Conservation (phyloP, 768 basidiomycete genomes). For the Psilocybe azurescens region DNA sequence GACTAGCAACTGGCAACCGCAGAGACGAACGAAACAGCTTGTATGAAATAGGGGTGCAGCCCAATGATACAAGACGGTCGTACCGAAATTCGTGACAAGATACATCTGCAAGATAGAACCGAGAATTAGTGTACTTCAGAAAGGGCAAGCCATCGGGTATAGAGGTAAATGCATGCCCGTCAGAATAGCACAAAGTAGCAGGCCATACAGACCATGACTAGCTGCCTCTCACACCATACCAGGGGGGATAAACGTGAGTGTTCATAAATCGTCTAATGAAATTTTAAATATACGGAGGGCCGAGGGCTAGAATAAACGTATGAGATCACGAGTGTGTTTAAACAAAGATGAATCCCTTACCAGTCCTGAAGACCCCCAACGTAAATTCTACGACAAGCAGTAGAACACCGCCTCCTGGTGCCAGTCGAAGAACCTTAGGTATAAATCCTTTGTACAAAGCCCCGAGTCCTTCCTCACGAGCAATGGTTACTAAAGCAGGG, state of each 20-base stretch:
- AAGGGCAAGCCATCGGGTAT: too few species aligned
- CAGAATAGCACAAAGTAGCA: too few species aligned
- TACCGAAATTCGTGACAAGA: too few species aligned
- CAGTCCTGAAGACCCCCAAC: constrained; percentile 73
- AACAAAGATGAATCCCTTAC: constrained; percentile 39
- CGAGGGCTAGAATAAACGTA: constrained; percentile 41
- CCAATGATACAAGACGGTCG: too few species aligned
- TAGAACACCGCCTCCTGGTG: constrained; percentile 94
- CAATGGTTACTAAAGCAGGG: constrained; percentile 82
- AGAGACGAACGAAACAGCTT: too few species aligned
- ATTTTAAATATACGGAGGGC: constrained; percentile 55
- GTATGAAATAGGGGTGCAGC: too few species aligned
- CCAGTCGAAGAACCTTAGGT: constrained; percentile 93
- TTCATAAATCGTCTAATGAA: neutral
- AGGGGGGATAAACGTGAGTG: neutral
- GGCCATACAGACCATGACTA: too few species aligned
- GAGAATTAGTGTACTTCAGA: too few species aligned
- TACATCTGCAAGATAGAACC: too few species aligned
- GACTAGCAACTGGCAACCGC: too few species aligned
- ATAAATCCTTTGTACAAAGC: constrained; percentile 96
- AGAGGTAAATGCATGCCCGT: too few species aligned
- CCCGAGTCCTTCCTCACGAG: constrained; percentile 83
- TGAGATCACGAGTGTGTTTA: neutral
- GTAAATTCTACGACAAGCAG: constrained; percentile 94
- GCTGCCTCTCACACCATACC: too few species aligned